These are phyloP conservation scores for Straminergon stramineum DNA, from an alignment of 225 moss, liverwort and hornwort species.

Conservation along the genomic window DNA sequence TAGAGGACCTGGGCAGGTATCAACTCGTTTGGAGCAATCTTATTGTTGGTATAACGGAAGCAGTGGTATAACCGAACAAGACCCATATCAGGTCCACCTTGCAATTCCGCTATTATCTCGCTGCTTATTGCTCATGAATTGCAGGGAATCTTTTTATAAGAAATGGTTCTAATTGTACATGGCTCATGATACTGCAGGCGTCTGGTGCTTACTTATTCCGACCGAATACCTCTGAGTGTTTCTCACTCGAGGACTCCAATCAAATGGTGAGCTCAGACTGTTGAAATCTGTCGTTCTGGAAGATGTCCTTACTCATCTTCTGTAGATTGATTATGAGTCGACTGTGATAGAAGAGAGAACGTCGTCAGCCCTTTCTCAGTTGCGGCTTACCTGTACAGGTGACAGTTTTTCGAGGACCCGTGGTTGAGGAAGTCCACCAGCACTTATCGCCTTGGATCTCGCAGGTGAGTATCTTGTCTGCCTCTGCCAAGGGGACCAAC, in stretches of 20 bases:
- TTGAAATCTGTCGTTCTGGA: not conserved
- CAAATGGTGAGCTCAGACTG: conserved; percentile 20
- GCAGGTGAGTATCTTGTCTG: conserved; percentile 38
- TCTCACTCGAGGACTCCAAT: conserved; percentile 37
- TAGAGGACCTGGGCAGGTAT: conserved; percentile 26
- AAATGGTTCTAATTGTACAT: not conserved
- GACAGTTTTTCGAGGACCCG: conserved; percentile 66
- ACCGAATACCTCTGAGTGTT: conserved; percentile 87
- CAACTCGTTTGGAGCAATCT: conserved; percentile 58
- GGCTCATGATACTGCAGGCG: conserved; percentile 32
- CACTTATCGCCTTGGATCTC: conserved; percentile 81
- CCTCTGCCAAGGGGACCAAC: not conserved
- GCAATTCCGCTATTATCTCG: not conserved
- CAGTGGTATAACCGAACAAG: conserved; percentile 64
- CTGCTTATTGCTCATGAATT: not conserved
- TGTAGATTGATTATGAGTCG: not conserved
- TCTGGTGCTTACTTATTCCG: conserved; percentile 92
- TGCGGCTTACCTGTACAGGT: conserved; percentile 13
- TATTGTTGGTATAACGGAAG: conserved; percentile 99
- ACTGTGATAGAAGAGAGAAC: not conserved
- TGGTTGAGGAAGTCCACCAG: conserved; percentile 97
- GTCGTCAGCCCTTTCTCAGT: not conserved
- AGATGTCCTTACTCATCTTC: not conserved
- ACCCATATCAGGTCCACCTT: conserved; percentile 32
- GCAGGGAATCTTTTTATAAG: not conserved